Evolutionary conservation across 2,329 filamentous ascomycete species (phyloP).

Genomic region (Neopestalotiopsis clavispora): DNA sequence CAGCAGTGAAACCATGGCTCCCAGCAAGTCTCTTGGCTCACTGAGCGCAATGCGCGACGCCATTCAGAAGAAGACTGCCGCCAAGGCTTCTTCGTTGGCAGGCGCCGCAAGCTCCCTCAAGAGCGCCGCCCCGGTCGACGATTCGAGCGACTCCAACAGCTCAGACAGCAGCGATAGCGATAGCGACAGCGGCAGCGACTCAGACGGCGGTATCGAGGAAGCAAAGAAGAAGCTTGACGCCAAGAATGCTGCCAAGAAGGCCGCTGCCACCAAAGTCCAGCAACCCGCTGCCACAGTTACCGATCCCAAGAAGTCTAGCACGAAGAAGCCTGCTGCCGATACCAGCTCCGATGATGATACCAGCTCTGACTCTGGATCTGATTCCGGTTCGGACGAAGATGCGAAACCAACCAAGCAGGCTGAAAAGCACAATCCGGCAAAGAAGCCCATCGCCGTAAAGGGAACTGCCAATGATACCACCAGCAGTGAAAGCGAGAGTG

Average conservation of each 20-base stretch:
- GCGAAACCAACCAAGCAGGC: not conserved
- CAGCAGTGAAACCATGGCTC: slow-evolving; percentile 15
- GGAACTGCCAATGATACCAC: slow-evolving; percentile 10
- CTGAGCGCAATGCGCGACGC: slow-evolving; percentile 27
- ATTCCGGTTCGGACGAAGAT: slow-evolving; percentile 12
- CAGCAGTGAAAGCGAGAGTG: slow-evolving; percentile 13
- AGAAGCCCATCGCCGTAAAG: not conserved
- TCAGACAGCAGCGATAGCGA: slow-evolving; percentile 37
- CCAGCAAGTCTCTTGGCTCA: slow-evolving; percentile 22
- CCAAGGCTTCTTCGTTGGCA: slow-evolving; percentile 23
- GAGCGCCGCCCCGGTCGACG: slow-evolving; percentile 25
- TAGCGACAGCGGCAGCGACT: slow-evolving; percentile 39
- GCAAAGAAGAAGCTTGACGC: slow-evolving; percentile 38
- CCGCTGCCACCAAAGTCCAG: slow-evolving; percentile 26
- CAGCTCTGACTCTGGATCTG: slow-evolving; percentile 18
- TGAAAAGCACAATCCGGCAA: not conserved
- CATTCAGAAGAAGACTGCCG: slow-evolving; percentile 30
- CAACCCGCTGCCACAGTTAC: slow-evolving; percentile 26
- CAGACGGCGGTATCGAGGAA: slow-evolving; percentile 34
- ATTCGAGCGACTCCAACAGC: slow-evolving; percentile 21
- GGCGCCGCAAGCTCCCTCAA: slow-evolving; percentile 24
- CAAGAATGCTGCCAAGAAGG: slow-evolving; percentile 37
- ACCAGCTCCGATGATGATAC: slow-evolving; percentile 13
- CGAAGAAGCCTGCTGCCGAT: slow-evolving; percentile 27
- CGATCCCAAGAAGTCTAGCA: slow-evolving; percentile 22